A percentile compares a stretch with the other conserved stretches of the same genome.
Evolutionary conservation across 1,284 basidiomycete species (phyloP).

Genomic region (Microbotryomycetes sp.): DNA sequence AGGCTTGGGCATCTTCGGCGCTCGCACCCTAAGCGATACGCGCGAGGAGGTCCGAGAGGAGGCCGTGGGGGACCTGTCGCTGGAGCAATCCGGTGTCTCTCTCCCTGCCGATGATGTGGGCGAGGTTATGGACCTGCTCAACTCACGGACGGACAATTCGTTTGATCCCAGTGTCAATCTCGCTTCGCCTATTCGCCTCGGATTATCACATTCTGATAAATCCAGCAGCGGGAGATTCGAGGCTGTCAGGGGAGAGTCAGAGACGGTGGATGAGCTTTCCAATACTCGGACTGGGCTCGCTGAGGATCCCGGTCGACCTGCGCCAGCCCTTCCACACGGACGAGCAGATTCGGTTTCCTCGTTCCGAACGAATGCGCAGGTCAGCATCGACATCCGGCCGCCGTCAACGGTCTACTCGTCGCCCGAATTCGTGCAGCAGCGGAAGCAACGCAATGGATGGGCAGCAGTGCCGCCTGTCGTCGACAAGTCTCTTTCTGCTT

Average conservation of each 20-base stretch:
- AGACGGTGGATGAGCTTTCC: background rate
- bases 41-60: conserved; percentile 24
- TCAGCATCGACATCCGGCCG: conserved; percentile 12
- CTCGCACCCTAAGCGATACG: conserved; percentile 15
- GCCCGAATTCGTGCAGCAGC: conserved; percentile 14
- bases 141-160: conserved; percentile 8
- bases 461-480: conserved; percentile 15
- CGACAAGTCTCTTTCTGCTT: conserved; percentile 16
- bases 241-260: background rate
- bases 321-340: too few relatives aligned
- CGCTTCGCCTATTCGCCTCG: conserved; percentile 35
- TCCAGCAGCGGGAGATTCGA: conserved; percentile 1
- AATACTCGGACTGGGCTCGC: background rate
- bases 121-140: conserved; percentile 28
- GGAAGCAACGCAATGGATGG: conserved; percentile 24
- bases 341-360: conserved; percentile 7
- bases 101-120: conserved; percentile 29
- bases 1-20: conserved; percentile 29
- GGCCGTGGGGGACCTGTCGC: conserved; percentile 6
- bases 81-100: conserved; percentile 12
- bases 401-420: conserved; percentile 23
- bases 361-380: background rate
- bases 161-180: conserved; percentile 13
- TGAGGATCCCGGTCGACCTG: background rate
- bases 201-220: background rate